Evolutionary conservation across 1,284 basidiomycete species (phyloP), one percentile per base, ranked within the genome.

Genomic region (Lentinula novae-zelandiae): DNA sequence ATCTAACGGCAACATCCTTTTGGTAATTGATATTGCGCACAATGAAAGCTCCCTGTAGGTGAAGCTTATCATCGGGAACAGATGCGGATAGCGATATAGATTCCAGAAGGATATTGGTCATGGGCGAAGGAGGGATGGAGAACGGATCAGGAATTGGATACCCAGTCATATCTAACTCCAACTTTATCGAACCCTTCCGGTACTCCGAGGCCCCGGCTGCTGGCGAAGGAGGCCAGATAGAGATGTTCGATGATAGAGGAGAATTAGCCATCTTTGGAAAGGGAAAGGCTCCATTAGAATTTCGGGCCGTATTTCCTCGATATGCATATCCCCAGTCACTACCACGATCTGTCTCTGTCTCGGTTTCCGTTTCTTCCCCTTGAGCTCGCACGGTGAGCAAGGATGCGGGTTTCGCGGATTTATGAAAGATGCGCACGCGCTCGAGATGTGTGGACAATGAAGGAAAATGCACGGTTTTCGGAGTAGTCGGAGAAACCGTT

Each of bases 401-500:
- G 0, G 73, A 72, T 5, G 78, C 78, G 0, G 96, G 96, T 62
- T 88, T 87, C 44, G 94, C 95, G 48, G 88, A 83, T 57, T 90
- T 82, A 60, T 86, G 85, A 78, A 94, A 98, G 34, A 96, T 73
- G 63, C 90, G 85, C 67, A 98, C 86, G n/a, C 83, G 85, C 63
- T 93, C 92, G 51, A 98, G 82, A 42, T 87, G 83, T 52, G 81
- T 80, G 53, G 82, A 81, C 64, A 80, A 75, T 20, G 82, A 82
- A 0, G 87, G 84, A 68, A 98, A 98, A 73, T 97, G 96, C 0
- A 98, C 95, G 60, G 87, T 90, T 78, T 98, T 98, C 5, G 83
- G 83, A 0, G 72, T 69, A 20, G 81, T 73, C 0, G 85, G 84
- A 38, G 71, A 78, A 72, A 63, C 71, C 74, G 68, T 69, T 71